Evolutionary conservation across 2,329 filamentous ascomycete genomes (phyloP), one percentile per base, ranked within the genome.

Genomic region (Xylaria sp.): DNA sequence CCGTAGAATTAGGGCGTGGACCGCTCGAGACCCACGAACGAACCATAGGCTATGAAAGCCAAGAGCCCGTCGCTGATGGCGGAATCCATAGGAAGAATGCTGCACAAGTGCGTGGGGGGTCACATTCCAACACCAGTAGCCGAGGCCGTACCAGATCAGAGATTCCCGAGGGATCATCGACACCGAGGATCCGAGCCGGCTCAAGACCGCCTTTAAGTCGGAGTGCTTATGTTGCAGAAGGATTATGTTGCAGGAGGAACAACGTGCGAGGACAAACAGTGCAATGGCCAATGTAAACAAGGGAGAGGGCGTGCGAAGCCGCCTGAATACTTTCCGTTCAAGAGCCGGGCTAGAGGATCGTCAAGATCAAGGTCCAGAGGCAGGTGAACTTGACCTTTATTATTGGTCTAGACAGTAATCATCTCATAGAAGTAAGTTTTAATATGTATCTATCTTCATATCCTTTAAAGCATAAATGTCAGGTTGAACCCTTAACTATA

Each of bases 171-270:
- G 70, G 66, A 9, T 12, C 39, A 5, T 36, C 64, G 1, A 70
- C 67, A 18, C 75, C 74, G 28, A 74, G 75, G 9, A 76, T 76
- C 51, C 62, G 60, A 41, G 20, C n/a, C 1, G 75, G 76, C 3
- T 78, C 76, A 1, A 73, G 69, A 51, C 76, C 76, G 18, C 76
- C 75, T 2, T 72, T 76, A 0, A 76, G 74, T 4, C 62, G 64
- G 36, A 78, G 76, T 25, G 75, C 76, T 2, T 76, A 72, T 36
- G 48, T 68, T 5, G 10, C 46, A 0, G 52, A 51, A 10, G 69
- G 72, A 0, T 2, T 76, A 72, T 36, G 48, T 68, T 5, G 10
- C 46, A 0, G 52, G 54, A 10, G 69, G 72, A 0, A 49, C 66
- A n/a, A 62, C 74, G 9, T 68, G 48, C 15, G 12, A 31, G 2